Evolutionary conservation across 2,329 filamentous ascomycete genomes (phyloP), one percentile per base, ranked within the genome.

Genomic region (Colletotrichum sp.): DNA sequence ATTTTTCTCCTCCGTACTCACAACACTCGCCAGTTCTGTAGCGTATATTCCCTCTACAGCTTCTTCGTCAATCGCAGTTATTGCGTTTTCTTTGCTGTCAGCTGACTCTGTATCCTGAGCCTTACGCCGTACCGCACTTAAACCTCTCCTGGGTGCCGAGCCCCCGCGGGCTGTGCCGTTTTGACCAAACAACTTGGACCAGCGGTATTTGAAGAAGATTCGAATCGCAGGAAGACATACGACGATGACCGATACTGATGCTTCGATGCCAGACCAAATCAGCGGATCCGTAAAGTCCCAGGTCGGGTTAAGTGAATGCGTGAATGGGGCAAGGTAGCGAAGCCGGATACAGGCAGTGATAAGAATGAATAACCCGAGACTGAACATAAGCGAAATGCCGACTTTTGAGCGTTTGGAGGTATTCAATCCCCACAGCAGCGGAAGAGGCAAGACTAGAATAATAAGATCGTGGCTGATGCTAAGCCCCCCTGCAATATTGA

Each of bases 211-310:
- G 66, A 81, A 73, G 39, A 85, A 77, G 6, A 82, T 79, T 55
- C 85, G 82, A 24, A 87, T 84, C 2, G 83, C 83, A 3, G 87
- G 87, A 6, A 87, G 80, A 59, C 84, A 86, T 36, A 83, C 83
- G 24, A 87, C 83, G 48, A 88, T 82, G 55, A 87, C 82, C 14
- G 86, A 83, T 0, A 85, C 81, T 4, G 86, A 82, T 12, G 86
- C 81, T 78, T 88, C 87, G 30, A 87, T 77, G 4, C 85, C 85
- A 3, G 84, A 85, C 86, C 86, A 88, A 60, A 88, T 81, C 21
- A 87, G 75, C 7, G 82, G 80, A 76, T 86, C 82, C 9, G 83
- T 84, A 52, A 86, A 85, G 78, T 87, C 84, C 85, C 84, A 87
- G 2, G 84, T 84, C 7, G 86, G 84, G 69, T 87, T 86, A 13